phyloP scores from a whole-genome alignment of 2,329 filamentous ascomycete genomes.

The Paraphoma sp. region DNA sequence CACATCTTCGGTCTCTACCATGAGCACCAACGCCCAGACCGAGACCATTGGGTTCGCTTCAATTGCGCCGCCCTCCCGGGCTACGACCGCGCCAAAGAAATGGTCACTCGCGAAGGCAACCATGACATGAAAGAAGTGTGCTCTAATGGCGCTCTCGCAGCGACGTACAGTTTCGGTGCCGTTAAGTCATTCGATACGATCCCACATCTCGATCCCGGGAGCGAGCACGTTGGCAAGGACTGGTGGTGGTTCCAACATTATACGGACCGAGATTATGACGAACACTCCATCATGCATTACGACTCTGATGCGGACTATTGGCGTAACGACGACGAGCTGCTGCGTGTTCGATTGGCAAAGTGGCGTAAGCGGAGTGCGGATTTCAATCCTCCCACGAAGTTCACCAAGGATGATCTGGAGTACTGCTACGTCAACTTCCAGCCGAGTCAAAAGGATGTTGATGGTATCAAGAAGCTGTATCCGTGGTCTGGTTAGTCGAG shows the following conservation, averaged over 20 bases:
- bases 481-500: background rate
- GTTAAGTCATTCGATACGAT: background rate
- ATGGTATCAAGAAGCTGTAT: background rate
- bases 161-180: background rate
- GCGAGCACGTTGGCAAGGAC: background rate
- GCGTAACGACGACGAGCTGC: background rate
- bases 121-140: background rate
- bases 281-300: constrained; percentile 1
- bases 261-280: background rate
- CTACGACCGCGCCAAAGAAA: background rate
- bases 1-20: constrained; percentile 1
- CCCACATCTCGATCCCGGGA: background rate
- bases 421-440: background rate
- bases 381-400: background rate
- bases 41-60: constrained; percentile 1
- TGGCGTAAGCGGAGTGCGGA: background rate
- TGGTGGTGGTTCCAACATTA: background rate
- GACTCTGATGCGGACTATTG: background rate
- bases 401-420: background rate
- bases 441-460: background rate
- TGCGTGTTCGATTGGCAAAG: background rate
- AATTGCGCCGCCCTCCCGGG: background rate
- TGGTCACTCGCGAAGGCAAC: background rate
- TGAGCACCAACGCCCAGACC: constrained; percentile 2
- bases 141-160: background rate